Percentiles rank a stretch among this genome's conserved stretches.
Evolutionary conservation across 306 rosid species (phyloP).

Genomic region (Cucumis melo): DNA sequence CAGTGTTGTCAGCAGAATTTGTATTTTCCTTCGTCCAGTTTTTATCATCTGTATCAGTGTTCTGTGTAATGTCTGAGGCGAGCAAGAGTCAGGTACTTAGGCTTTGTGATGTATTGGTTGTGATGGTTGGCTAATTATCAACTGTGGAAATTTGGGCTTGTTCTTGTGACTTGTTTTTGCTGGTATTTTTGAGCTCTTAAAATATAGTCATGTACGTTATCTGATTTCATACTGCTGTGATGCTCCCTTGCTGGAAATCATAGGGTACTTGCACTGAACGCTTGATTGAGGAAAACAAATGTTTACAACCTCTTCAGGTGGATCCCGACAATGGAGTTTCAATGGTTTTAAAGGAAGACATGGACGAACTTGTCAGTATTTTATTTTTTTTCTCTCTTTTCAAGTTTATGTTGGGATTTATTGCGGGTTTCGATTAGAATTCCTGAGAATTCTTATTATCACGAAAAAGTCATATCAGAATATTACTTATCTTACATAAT

Average conservation of each 20-base stretch:
- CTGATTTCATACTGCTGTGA: not conserved
- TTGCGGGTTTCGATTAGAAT: not conserved
- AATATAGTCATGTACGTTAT: not conserved
- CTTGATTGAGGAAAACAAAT: slow-evolving; percentile 12
- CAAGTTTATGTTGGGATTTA: not conserved
- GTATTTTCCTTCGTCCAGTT: slow-evolving; percentile 35
- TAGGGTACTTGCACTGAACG: slow-evolving; percentile 14
- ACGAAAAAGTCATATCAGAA: not conserved
- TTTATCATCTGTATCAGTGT: slow-evolving; percentile 19
- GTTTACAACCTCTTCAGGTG: not conserved
- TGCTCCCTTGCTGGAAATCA: slow-evolving; percentile 7
- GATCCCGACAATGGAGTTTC: slow-evolving; percentile 12
- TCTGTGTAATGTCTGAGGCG: slow-evolving; percentile 6
- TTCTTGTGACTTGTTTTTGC: not conserved
- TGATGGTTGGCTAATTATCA: not conserved
- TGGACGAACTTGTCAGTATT: slow-evolving; percentile 42
- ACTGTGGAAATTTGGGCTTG: not conserved
- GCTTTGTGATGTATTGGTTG: not conserved
- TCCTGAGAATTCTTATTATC: not conserved
- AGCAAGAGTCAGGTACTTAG: slow-evolving; percentile 10
- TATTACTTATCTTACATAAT: not conserved
- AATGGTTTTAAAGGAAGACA: not conserved
- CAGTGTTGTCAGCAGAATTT: slow-evolving; percentile 15
- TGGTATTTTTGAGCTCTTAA: not conserved
- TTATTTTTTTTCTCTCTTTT: not conserved